A percentile compares a stretch with the other conserved stretches of the same genome.
Evolutionary conservation across 768 basidiomycete genomes (phyloP).

Genomic region (Auricularia sp.): DNA sequence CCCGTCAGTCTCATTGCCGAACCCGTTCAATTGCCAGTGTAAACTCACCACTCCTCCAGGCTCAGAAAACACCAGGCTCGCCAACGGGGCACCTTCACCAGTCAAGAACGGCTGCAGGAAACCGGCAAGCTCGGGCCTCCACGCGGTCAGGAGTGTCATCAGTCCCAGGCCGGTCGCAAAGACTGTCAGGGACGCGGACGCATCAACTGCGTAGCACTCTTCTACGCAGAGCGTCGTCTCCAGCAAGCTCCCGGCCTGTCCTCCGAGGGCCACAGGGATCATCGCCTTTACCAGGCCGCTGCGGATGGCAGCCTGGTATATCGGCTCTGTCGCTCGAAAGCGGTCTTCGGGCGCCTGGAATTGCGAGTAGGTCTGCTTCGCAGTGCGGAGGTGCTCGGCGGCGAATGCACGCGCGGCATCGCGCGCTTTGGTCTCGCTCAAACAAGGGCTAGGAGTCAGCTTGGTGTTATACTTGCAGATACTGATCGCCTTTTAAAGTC

Average conservation of each 20-base stretch:
- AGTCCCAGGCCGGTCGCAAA: background rate
- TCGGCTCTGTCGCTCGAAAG: background rate
- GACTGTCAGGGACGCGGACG: background rate
- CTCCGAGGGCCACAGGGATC: background rate
- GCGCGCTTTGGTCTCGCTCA: background rate
- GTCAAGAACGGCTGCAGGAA: background rate
- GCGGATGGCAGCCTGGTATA: background rate
- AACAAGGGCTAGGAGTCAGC: too few species aligned
- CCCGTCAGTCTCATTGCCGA: background rate
- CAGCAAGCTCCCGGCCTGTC: background rate
- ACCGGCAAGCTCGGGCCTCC: background rate
- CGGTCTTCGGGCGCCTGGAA: background rate
- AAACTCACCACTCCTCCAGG: background rate
- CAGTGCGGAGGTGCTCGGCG: background rate
- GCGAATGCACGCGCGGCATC: background rate
- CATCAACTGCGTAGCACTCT: background rate
- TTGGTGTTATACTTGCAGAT: too few species aligned
- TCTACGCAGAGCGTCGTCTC: background rate
- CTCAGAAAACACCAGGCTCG: background rate
- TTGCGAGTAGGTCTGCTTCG: background rate
- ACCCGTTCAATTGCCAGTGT: background rate
- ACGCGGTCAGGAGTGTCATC: background rate
- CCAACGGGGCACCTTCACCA: background rate
- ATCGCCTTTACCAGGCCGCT: background rate
- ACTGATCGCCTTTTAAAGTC: too few species aligned